Conservation (phyloP, 306 rosid genomes). For the Astragalus glycyphyllos region DNA sequence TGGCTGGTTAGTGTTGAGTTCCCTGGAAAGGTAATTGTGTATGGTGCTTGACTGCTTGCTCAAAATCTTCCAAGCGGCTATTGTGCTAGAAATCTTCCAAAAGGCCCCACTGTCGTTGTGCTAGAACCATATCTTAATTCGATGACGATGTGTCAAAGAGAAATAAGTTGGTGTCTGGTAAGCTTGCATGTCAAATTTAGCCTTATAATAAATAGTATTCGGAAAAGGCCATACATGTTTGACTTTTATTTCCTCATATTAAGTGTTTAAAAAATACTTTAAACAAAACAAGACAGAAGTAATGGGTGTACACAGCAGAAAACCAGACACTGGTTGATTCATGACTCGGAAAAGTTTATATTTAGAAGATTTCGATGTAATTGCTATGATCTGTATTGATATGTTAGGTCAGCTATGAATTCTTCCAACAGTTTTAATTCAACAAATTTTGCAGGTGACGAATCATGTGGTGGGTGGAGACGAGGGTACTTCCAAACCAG, state of each 20-base stretch:
- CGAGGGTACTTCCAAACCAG: conserved; percentile 78
- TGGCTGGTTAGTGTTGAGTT: background rate
- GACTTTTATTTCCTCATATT: background rate
- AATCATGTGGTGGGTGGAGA: conserved; percentile 94
- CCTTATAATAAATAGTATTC: conserved; percentile 20
- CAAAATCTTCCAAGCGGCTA: background rate
- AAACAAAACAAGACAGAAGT: conserved; percentile 6
- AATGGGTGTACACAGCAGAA: background rate
- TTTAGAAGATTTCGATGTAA: conserved; percentile 3
- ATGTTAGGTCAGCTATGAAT: conserved; percentile 17
- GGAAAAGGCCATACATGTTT: background rate
- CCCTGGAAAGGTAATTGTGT: background rate
- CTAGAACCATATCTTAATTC: conserved; percentile 13
- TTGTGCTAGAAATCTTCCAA: background rate
- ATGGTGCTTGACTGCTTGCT: conserved; percentile 3
- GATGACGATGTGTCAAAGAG: background rate
- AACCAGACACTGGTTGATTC: conserved; percentile 18
- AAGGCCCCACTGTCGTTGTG: background rate
- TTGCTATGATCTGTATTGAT: conserved; percentile 25
- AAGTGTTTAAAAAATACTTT: conserved; percentile 24
- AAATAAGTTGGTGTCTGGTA: too few relatives aligned
- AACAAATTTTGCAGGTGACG: conserved; percentile 68
- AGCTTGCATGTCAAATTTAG: background rate
- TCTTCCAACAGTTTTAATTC: conserved; percentile 28
- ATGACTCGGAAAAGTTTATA: conserved; percentile 5